Conservation (phyloP, 805 yeast species). For the Spathaspora boniae region DNA sequence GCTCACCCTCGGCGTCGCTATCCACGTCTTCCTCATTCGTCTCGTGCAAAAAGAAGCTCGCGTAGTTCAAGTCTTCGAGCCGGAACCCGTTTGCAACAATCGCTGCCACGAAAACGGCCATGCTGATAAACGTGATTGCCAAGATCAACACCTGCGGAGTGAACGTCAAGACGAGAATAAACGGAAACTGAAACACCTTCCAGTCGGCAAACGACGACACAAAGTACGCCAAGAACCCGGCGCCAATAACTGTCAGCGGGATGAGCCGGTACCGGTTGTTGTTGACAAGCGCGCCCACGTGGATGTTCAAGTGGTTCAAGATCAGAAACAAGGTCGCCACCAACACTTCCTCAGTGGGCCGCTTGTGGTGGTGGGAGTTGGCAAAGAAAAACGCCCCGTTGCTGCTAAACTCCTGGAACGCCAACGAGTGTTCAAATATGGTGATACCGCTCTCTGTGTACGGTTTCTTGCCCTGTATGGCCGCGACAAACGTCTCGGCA, state of each 20-base stretch:
- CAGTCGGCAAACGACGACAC: slow-evolving; percentile 38
- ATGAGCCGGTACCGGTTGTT: slow-evolving; percentile 53
- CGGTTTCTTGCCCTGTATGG: slow-evolving; percentile 52
- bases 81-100: slow-evolving; percentile 50
- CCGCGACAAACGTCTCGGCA: slow-evolving; percentile 61
- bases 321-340: slow-evolving; percentile 54
- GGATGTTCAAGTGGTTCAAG: slow-evolving; percentile 57
- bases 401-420: slow-evolving; percentile 66
- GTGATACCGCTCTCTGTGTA: slow-evolving; percentile 66
- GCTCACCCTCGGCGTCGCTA: slow-evolving; percentile 7
- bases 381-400: slow-evolving; percentile 28
- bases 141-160: slow-evolving; percentile 63
- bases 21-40: slow-evolving; percentile 18
- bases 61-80: slow-evolving; percentile 32
- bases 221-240: slow-evolving; percentile 45
- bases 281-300: slow-evolving; percentile 56
- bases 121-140: slow-evolving; percentile 48
- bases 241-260: slow-evolving; percentile 60
- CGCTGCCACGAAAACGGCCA: slow-evolving; percentile 54
- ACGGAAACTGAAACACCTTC: slow-evolving; percentile 47
- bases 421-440: slow-evolving; percentile 69
- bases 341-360: slow-evolving; percentile 53
- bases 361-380: slow-evolving; percentile 15
- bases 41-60: slow-evolving; percentile 26
- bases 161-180: slow-evolving; percentile 54